Base-by-base conservation (phyloP, 352 stramenopile genomes). In the Globisporangium paddicum region DNA sequence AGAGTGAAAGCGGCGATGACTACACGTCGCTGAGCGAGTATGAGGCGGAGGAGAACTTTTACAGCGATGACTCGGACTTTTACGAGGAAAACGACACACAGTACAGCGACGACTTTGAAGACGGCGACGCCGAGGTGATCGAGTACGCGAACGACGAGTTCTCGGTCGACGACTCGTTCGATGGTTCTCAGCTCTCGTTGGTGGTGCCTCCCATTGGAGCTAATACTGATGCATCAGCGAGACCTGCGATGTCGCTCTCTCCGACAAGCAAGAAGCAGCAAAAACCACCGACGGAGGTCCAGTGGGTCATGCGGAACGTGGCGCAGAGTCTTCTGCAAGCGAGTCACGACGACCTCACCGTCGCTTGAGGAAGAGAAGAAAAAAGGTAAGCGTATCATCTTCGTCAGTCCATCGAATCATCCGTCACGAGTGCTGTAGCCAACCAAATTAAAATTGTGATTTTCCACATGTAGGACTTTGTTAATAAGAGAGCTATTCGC, bases 21-120 rank as follows among this genome's bases (percentile, higher is more conserved):
- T 79, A 87, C 61, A 82, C 79, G 16, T 92, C 82, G 0, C 63
- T 76, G 45, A 89, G 79, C 67, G 78, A 89, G 32, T 90, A 88
- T 64, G 84, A 87, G 25, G 79, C 73, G 0, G 81, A 92, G 56
- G 84, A 93, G 53, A 93, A 91, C 61, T 92, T 88, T 62, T 93
- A 93, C 72, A 91, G 79, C 49, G 82, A 91, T 54, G 76, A 86
- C 64, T 89, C 79, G 38, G 82, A 90, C 46, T 82, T 87, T 61
- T 81, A 81, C 32, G 79, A 82, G 32, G 74, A 86, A 26, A 80
- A 82, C 54, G 78, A 81, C 6, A 82, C 73, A 6, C 79, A 87
- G 49, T 90, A 90, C 68, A 93, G 82, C 63, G 82, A 93, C 34
- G 84, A 93, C 55, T 92, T 90, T 60, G 84, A 93, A 53, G 79